phyloP scores from a whole-genome alignment of 2,329 filamentous ascomycete species.

The Escovopsis sp. region DNA sequence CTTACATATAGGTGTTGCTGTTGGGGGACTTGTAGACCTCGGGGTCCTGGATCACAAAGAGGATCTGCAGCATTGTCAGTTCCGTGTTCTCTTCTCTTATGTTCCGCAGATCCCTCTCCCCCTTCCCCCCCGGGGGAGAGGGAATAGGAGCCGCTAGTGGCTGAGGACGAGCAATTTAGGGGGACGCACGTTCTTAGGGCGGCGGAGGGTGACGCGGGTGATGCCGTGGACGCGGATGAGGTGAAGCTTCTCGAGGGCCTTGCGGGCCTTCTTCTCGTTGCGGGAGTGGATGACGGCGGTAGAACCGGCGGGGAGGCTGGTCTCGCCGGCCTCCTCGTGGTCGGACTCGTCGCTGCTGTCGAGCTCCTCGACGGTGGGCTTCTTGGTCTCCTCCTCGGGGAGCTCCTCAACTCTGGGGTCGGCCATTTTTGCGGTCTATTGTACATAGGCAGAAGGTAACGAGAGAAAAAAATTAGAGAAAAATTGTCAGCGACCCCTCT shows the following conservation, averaged over 20 bases:
- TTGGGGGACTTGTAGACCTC: conserved; percentile 99
- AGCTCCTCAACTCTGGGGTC: conserved; percentile 97
- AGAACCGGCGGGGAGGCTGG: conserved; percentile 64
- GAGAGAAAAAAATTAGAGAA: too few relatives aligned
- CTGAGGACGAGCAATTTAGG: too few relatives aligned
- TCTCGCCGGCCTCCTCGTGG: conserved; percentile 72
- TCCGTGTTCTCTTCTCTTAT: conserved; percentile 11
- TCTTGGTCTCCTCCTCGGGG: conserved; percentile 76
- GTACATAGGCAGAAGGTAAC: conserved; percentile 7
- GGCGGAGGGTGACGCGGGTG: conserved; percentile 91
- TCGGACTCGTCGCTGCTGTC: conserved; percentile 60
- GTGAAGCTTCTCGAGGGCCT: conserved; percentile 97
- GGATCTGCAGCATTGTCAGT: conserved; percentile 60
- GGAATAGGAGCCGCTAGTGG: neutral
- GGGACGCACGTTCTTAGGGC: conserved; percentile 91
- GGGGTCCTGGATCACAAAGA: conserved; percentile 99
- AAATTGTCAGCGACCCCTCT: conserved; percentile 9
- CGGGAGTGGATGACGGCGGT: conserved; percentile 88
- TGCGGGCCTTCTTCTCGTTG: conserved; percentile 99
- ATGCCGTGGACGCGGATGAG: conserved; percentile 93
- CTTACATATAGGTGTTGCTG: conserved; percentile 99
- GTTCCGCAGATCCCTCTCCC: too few relatives aligned
- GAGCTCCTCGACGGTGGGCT: conserved; percentile 62
- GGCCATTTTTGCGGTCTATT: conserved; percentile 56
- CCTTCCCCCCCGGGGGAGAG: neutral